Evolutionary conservation across 805 yeast genomes (phyloP), one percentile per base, ranked within the genome.

Genomic region (Starmerella davenportii): DNA sequence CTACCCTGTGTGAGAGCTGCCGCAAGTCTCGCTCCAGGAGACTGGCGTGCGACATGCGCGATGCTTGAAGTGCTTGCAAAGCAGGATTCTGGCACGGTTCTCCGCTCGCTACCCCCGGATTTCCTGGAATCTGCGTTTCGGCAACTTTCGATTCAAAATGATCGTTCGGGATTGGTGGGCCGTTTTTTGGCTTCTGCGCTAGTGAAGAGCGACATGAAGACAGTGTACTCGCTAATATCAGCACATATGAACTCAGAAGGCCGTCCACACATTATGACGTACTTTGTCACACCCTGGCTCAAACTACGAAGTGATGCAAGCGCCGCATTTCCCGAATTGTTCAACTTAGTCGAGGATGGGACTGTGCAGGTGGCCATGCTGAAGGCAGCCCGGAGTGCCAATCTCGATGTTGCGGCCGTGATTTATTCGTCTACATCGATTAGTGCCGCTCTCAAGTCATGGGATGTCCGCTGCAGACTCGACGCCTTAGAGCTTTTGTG

Each of bases 281-380:
- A 43, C 35, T 45, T 45, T 21, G n/a, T 45, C 7, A 40, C 36
- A 27, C 48, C 48, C 3, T 18, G 38, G 21, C 38, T 45, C n/a
- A 43, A 44, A 29, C 43, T 34, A 21, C 30, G 33, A 24, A 31
- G 31, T 7, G 16, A 34, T 1, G 21, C 37, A 4, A 15, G 8
- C 21, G 16, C 21, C n/a, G 29, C 15, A 14, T 45, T 43, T 23
- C 23, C 23, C 3, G 21, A 27, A 17, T 40, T 35, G 28, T 36
- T 23, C 17, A 13, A 17, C 15, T 11, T 23, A 2, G 19, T 24
- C 4, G 23, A 17, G 7, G 25, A 39, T n/a, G 25, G 33, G 2
- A 37, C 34, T 24, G 38, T 43, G 4, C 45, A 43, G 24, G 34
- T 45, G 7, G 43, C 43, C 4, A 18, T 39, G n/a, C 30, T 45